These are phyloP conservation scores for Neurospora sp. DNA, from an alignment of 495 filamentous ascomycete genomes.

Conservation along the genomic window DNA sequence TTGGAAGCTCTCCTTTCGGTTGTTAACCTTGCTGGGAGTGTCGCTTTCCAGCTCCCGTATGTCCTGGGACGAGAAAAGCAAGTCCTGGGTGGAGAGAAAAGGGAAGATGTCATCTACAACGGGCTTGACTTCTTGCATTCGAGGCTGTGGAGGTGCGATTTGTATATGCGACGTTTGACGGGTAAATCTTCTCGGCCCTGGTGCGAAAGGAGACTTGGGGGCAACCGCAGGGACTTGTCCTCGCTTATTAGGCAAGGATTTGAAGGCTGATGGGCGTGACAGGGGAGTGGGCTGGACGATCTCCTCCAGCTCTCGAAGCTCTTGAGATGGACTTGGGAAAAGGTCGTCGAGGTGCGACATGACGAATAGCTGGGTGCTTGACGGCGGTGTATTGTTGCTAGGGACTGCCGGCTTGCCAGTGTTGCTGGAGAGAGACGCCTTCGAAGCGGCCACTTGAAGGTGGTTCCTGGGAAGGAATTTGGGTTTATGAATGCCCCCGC, in stretches of 20 bases:
- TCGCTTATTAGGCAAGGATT: background rate
- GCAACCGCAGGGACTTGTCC: background rate
- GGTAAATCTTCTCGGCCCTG: background rate
- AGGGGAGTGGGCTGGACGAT: background rate
- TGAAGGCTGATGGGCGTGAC: background rate
- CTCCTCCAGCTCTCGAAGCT: slow-evolving; percentile 32
- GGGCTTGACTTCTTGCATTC: background rate
- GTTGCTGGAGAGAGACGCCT: background rate
- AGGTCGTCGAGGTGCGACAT: slow-evolving; percentile 33
- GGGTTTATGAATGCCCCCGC: background rate
- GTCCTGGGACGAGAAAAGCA: slow-evolving; percentile 37
- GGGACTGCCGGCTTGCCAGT: background rate
- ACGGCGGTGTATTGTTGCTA: background rate
- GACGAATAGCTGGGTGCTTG: slow-evolving; percentile 1
- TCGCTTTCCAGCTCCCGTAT: slow-evolving; percentile 30
- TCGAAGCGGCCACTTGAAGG: background rate
- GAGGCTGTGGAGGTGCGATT: background rate
- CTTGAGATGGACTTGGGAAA: slow-evolving; percentile 39
- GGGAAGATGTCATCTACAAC: slow-evolving; percentile 12
- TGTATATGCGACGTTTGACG: background rate
- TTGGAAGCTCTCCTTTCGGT: background rate
- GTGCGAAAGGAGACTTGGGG: background rate
- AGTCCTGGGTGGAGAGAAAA: slow-evolving; percentile 37
- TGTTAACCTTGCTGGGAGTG: slow-evolving; percentile 6
- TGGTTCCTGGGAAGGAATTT: slow-evolving; percentile 1